Evolutionary conservation across 164 flowering plant species (phyloP).

Genomic region (Euptelea pleiosperma): DNA sequence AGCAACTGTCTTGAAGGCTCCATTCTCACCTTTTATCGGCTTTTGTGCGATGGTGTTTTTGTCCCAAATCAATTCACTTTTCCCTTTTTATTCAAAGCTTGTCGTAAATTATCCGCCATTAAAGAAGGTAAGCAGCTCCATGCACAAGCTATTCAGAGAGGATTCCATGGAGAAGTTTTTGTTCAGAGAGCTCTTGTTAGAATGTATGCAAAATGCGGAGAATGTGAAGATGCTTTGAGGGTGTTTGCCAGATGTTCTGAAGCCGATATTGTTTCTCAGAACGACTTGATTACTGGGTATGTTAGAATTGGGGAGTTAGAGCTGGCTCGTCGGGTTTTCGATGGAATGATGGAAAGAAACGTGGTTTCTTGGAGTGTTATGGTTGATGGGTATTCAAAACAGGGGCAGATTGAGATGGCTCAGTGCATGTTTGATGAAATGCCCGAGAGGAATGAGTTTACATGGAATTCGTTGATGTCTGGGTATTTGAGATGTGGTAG

Average conservation of each 20-base stretch:
- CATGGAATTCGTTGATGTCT: slow-evolving; percentile 14
- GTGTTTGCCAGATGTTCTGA: slow-evolving; percentile 9
- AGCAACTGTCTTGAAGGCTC: no score
- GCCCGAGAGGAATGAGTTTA: slow-evolving; percentile 12
- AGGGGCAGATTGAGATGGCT: slow-evolving; percentile 9
- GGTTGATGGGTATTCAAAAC: slow-evolving; percentile 15
- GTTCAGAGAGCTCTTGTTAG: slow-evolving; percentile 14
- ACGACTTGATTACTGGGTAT: slow-evolving; percentile 10
- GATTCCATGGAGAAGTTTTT: slow-evolving; percentile 2
- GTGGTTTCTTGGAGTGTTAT: slow-evolving; percentile 20
- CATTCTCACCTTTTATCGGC: not conserved
- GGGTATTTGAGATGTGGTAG: slow-evolving; percentile 12
- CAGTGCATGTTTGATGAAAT: slow-evolving; percentile 10
- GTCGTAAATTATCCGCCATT: slow-evolving; percentile 8
- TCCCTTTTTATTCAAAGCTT: slow-evolving; percentile 5
- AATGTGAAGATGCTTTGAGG: slow-evolving; percentile 7
- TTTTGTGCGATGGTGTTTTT: not conserved
- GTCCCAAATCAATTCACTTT: not conserved
- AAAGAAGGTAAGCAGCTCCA: slow-evolving; percentile 15
- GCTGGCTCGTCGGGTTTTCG: slow-evolving; percentile 6
- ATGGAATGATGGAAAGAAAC: slow-evolving; percentile 11
- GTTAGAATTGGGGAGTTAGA: slow-evolving; percentile 5
- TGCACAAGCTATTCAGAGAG: slow-evolving; percentile 6
- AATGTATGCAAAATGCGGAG: slow-evolving; percentile 15
- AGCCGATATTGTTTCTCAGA: slow-evolving; percentile 6